Base-by-base conservation (phyloP, 202 grass and related monocot species). In the Setaria viridis region DNA sequence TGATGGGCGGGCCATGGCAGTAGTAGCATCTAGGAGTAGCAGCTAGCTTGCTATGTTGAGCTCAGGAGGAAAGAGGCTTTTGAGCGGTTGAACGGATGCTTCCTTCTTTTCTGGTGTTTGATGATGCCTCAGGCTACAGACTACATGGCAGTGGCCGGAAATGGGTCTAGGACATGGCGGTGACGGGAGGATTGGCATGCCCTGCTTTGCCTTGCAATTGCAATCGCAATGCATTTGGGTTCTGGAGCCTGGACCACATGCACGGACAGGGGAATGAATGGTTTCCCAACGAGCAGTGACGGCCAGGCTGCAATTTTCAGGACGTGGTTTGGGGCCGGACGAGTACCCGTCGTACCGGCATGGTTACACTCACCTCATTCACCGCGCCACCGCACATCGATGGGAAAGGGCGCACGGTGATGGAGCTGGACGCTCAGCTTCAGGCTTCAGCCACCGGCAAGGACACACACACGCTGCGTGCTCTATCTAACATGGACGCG, bases 51-150 rank as follows among this genome's bases (percentile, higher is more conserved):
- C 62, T 60, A 30, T 29, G 19, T 55, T 67, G 5, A 19, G 39
- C 42, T 80, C 39, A 43, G 32, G 17, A 53, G 49, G 19, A 72
- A 25, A 12, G 58, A 48, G 19, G 83, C 78, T 89, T 80, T 85
- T 46, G 16, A 34, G 77, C 25, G 35, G 77, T 10, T 4, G 78
- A 77, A 82, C 8, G 21, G 49, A 37, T 70, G 55, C 53, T 33
- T 83, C 71, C 47, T 37, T 72, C 78, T 20, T 82, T 85, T 64
- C 17, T 7, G 37, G 63, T 5, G 70, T 9, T 69, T 11, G 58
- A 10, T 30, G 47, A 5, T 17, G 21, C 2, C 5, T 29, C 68
- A 9, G n/a, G 9, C 56, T 54, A 1, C 16, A 20, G 43, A 35
- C 34, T 35, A 35, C 34, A 35, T 35, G 34, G 34, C 37, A 20